These are phyloP conservation scores for Penicillium vulpinum DNA, from an alignment of 2,329 filamentous ascomycete species.

Conservation along the genomic window DNA sequence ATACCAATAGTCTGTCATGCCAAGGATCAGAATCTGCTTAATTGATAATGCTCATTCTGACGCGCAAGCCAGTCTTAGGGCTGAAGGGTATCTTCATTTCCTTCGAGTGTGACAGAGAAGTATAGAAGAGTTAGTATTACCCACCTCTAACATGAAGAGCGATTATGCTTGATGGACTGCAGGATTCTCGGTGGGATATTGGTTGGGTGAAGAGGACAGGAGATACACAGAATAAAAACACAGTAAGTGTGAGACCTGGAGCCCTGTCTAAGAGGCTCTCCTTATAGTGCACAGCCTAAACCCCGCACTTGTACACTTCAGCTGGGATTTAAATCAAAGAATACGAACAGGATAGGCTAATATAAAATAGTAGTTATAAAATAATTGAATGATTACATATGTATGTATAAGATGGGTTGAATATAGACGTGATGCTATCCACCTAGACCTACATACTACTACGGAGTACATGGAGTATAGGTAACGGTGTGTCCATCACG, in stretches of 20 bases:
- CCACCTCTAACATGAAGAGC: not conserved
- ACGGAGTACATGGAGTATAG: not conserved
- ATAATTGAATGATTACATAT: not conserved
- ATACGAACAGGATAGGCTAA: not conserved
- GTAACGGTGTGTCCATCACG: not conserved
- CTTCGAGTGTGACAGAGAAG: not conserved
- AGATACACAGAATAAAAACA: not conserved
- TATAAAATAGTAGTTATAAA: not conserved
- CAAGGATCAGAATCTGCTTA: conserved; percentile 22
- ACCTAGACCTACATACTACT: too few species aligned
- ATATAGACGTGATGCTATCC: not conserved
- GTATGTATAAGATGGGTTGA: not conserved
- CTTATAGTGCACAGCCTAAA: not conserved
- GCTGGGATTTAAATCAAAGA: not conserved
- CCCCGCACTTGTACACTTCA: not conserved
- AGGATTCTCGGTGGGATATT: too few species aligned
- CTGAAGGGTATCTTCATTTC: conserved; percentile 18
- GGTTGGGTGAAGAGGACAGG: not conserved
- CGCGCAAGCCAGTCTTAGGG: conserved; percentile 11
- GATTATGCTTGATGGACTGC: not conserved
- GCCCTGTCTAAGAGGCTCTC: too few species aligned
- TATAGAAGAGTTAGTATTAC: not conserved
- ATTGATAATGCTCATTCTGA: conserved; percentile 14
- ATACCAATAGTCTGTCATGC: not conserved
- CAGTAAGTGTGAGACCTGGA: not conserved